Evolutionary conservation across 2,329 filamentous ascomycete genomes (phyloP).

Genomic region (Botrytis paeoniae): DNA sequence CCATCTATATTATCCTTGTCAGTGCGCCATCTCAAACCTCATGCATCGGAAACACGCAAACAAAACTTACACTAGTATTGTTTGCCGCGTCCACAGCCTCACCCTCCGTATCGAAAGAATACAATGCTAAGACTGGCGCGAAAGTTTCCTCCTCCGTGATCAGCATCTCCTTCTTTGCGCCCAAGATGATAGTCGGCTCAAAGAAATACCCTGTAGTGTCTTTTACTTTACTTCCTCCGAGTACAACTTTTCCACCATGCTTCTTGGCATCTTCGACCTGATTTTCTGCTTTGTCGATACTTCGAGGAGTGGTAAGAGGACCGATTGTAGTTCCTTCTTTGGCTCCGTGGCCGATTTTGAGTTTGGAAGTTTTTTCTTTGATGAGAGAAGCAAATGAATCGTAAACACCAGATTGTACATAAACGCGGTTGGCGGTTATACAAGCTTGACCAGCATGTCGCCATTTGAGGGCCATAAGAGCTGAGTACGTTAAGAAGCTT

Average conservation of each 20-base stretch:
- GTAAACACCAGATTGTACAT: slow-evolving; percentile 61
- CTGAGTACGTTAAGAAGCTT: slow-evolving; percentile 11
- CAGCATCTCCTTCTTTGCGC: slow-evolving; percentile 56
- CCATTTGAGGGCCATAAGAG: slow-evolving; percentile 51
- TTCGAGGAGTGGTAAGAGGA: slow-evolving; percentile 54
- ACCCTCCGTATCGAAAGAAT: slow-evolving; percentile 63
- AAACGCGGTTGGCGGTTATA: slow-evolving; percentile 63
- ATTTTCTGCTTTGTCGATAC: slow-evolving; percentile 53
- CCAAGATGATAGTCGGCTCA: slow-evolving; percentile 62
- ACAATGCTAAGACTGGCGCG: slow-evolving; percentile 61
- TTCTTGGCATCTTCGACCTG: slow-evolving; percentile 64
- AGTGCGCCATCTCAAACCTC: background rate
- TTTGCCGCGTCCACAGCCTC: slow-evolving; percentile 60
- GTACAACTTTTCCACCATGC: slow-evolving; percentile 60
- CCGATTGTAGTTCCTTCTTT: slow-evolving; percentile 57
- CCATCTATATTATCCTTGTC: slow-evolving; percentile 45
- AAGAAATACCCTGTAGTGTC: slow-evolving; percentile 62
- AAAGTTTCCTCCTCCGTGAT: slow-evolving; percentile 62
- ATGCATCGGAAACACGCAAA: background rate
- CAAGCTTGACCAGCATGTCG: slow-evolving; percentile 63
- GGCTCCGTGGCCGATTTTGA: slow-evolving; percentile 61
- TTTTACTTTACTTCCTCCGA: slow-evolving; percentile 56
- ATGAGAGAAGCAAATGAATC: slow-evolving; percentile 57
- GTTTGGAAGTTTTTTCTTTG: slow-evolving; percentile 48
- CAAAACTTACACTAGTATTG: slow-evolving; percentile 44